Percentiles rank a stretch among this genome's conserved stretches.
Evolutionary conservation across 352 stramenopile genomes (phyloP).

Genomic region (Phytophthora brassicae): DNA sequence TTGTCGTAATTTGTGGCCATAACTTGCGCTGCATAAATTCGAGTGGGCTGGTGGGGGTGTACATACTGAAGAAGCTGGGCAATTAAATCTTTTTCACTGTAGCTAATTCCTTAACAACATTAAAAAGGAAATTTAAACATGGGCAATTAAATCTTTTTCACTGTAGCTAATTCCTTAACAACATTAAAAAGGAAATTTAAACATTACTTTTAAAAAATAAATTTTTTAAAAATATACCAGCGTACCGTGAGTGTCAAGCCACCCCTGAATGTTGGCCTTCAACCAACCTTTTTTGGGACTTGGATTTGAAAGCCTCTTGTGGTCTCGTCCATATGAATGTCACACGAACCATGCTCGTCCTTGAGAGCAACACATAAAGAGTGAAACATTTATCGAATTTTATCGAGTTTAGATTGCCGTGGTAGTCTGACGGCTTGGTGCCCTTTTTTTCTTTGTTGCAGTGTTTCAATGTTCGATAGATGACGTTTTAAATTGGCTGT

Average conservation of each 20-base stretch:
- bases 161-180: too few relatives aligned
- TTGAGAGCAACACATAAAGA: background rate
- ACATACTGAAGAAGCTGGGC: background rate
- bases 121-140: too few relatives aligned
- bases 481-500: background rate
- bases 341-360: background rate
- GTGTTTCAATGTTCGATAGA: conserved; percentile 12
- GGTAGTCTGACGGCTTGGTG: background rate
- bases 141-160: background rate
- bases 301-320: background rate
- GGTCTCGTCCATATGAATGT: background rate
- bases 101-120: too few relatives aligned
- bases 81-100: background rate
- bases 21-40: background rate
- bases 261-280: background rate
- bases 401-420: background rate
- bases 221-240: background rate
- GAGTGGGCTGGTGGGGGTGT: background rate
- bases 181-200: too few relatives aligned
- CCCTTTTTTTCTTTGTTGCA: background rate
- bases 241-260: background rate
- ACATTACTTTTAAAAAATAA: background rate
- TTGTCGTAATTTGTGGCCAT: background rate
- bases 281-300: background rate
- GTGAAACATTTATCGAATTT: background rate